Percentiles rank a stretch among this genome's conserved stretches.
phyloP scores from a whole-genome alignment of 2,329 filamentous ascomycete species.

The Alternaria sp. region DNA sequence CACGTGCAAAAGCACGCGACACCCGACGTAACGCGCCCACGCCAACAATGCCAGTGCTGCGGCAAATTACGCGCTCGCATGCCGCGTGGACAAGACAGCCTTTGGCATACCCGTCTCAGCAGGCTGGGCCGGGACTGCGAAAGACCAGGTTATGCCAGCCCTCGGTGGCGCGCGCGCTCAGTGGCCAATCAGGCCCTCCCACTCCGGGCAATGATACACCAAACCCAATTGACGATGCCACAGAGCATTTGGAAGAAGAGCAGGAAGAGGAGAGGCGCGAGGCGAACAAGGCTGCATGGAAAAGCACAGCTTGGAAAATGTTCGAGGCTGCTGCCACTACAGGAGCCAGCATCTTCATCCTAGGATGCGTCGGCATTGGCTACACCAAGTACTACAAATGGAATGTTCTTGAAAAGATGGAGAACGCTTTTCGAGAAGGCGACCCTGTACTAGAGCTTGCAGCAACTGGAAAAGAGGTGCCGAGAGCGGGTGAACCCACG shows the following conservation, averaged over 20 bases:
- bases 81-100: constrained; percentile 32
- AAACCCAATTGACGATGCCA: constrained; percentile 51
- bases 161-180: constrained; percentile 37
- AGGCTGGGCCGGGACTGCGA: constrained; percentile 35
- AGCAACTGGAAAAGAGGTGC: constrained; percentile 48
- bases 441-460: constrained; percentile 83
- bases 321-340: constrained; percentile 62
- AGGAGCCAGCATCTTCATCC: constrained; percentile 59
- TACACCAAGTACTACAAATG: constrained; percentile 76
- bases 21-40: constrained; percentile 24
- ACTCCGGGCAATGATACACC: constrained; percentile 51
- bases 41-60: constrained; percentile 46
- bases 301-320: constrained; percentile 60
- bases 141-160: constrained; percentile 18
- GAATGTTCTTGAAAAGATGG: constrained; percentile 90
- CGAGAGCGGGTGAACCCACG: constrained; percentile 32
- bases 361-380: constrained; percentile 58
- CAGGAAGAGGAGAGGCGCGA: constrained; percentile 18
- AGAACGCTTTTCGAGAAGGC: constrained; percentile 87
- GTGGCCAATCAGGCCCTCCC: constrained; percentile 48
- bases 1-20: constrained; percentile 38
- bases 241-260: constrained; percentile 33
- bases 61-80: constrained; percentile 31
- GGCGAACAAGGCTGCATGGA: constrained; percentile 42
- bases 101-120: constrained; percentile 31